Percentiles rank a stretch among this genome's conserved stretches.
Evolutionary conservation across 2,329 filamentous ascomycete genomes (phyloP).

Genomic region (Aspergillus ochraceus): DNA sequence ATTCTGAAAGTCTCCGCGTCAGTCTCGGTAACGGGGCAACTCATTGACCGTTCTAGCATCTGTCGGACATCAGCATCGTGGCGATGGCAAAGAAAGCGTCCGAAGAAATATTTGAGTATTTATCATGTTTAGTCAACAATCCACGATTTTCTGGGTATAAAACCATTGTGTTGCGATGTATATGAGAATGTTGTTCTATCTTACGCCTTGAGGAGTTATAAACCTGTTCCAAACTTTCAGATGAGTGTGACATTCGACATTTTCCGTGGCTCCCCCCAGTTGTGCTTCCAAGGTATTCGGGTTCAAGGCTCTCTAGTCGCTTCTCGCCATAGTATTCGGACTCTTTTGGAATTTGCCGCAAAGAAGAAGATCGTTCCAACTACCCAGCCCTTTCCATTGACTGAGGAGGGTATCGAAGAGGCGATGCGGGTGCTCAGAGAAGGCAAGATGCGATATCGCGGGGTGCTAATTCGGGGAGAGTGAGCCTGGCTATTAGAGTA

Average conservation of each 20-base stretch:
- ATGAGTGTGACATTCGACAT: conserved; percentile 11
- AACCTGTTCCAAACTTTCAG: neutral
- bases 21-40: neutral
- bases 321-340: conserved; percentile 60
- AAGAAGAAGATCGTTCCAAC: conserved; percentile 63
- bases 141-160: neutral
- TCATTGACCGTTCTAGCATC: neutral
- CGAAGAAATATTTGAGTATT: neutral
- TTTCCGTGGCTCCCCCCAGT: conserved; percentile 22
- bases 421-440: conserved; percentile 48
- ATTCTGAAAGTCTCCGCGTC: neutral
- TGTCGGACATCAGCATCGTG: neutral
- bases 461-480: conserved; percentile 37
- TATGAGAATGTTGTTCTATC: neutral
- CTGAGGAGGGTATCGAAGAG: conserved; percentile 47
- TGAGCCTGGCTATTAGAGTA: neutral
- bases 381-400: conserved; percentile 63
- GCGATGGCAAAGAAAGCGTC: neutral
- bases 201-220: neutral
- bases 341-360: conserved; percentile 64
- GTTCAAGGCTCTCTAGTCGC: conserved; percentile 65
- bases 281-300: conserved; percentile 56
- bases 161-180: neutral
- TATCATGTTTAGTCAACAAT: neutral
- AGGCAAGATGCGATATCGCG: conserved; percentile 32